phyloP scores from a whole-genome alignment of 306 rosid species.

The Gynostemma pentaphyllum region DNA sequence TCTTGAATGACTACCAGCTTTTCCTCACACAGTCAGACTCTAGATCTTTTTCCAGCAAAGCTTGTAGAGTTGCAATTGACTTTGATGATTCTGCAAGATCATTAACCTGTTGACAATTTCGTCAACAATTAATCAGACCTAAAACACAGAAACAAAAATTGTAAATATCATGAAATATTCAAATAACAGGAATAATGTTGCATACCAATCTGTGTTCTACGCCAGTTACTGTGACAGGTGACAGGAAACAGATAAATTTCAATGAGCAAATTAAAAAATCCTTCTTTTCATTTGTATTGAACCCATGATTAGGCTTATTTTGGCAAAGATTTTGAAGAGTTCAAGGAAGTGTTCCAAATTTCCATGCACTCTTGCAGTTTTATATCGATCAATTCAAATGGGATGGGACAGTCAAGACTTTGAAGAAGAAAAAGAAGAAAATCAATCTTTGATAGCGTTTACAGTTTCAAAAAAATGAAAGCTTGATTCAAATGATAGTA shows the following conservation, averaged over 20 bases:
- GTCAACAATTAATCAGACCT: neutral
- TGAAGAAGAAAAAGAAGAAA: neutral
- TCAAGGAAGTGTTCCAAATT: neutral
- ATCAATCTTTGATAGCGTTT: neutral
- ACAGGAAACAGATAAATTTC: neutral
- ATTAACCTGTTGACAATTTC: conserved; percentile 33
- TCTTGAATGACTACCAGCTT: conserved; percentile 72
- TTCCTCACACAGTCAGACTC: conserved; percentile 38
- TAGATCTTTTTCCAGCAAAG: conserved; percentile 58
- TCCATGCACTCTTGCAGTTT: neutral
- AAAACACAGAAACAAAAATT: neutral
- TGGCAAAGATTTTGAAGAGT: neutral
- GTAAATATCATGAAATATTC: neutral
- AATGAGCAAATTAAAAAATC: neutral
- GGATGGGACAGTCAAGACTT: neutral
- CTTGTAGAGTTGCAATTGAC: conserved; percentile 40
- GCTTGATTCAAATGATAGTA: neutral
- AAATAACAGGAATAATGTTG: neutral
- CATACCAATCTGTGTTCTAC: neutral
- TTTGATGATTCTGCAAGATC: conserved; percentile 81
- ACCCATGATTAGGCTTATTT: too few species aligned
- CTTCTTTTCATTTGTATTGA: neutral
- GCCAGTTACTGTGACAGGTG: neutral
- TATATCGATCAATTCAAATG: neutral
- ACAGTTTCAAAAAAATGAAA: neutral